Base-by-base conservation (phyloP, 1,284 basidiomycete species). In the Apiotrichum mycotoxinovorans region DNA sequence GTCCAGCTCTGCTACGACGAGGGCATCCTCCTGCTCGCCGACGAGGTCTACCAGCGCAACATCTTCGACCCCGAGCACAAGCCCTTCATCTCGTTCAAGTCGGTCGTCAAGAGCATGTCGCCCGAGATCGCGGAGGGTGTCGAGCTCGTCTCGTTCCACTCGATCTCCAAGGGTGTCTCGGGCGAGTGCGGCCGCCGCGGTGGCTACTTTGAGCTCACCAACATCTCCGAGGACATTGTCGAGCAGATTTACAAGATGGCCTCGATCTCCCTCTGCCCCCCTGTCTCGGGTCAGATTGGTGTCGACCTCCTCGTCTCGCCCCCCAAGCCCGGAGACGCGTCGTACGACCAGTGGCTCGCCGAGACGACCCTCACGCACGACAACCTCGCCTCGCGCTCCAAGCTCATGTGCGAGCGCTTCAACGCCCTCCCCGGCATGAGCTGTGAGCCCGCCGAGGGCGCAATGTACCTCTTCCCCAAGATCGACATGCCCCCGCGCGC, bases 161-260 rank as follows among this genome's bases (percentile, higher is more conserved):
- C 89, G 52, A 93, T 93, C 72, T 93, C 89, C 54, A 97, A 97
- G 78, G 93, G 93, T 56, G 89, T 95, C 60, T 85, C 84, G 42
- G 93, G 93, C 62, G 93, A 97, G 79, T 97, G 93, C 74, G 93
- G 93, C 15, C 83, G 93, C 37, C 83, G 93, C 53, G 93, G 93
- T 40, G 93, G 93, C 3, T 97, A 95, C 81, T 93, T 94, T 72
- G 93, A 97, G 78, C 84, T 85, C 71, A 82, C 83, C 63, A 96
- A 97, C 79, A 80, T 97, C 64, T 72, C 80, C 18, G 79, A 84
- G 14, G 86, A 90, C 23, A 82, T 95, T 60, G 79, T 87, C 60
- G 89, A 88, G 34, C 83, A 90, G 71, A 84, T 96, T 58, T 96
- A 96, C 82, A 97, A 97, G 81, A 91, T 97, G 86, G 89, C 91